Evolutionary conservation across 176 grass and related monocot species (phyloP), one percentile per base, ranked within the genome.

Genomic region (Aechmea fasciata): DNA sequence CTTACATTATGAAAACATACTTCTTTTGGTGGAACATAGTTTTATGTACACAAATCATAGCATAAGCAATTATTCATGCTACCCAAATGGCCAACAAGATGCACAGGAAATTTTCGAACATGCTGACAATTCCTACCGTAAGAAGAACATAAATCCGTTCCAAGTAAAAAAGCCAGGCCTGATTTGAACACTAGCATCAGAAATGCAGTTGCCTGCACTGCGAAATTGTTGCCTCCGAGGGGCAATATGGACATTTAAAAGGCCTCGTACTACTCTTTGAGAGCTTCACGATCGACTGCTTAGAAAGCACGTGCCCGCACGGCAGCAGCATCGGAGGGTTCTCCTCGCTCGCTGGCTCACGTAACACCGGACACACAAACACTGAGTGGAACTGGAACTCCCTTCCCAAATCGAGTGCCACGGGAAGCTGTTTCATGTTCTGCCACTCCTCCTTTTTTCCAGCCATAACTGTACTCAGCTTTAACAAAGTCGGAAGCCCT

Each of bases 271-370:
- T 99, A 67, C 78, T 90, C 72, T 93, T 93, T 0, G 89, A 92
- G n/a, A 99, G 75, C 69, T 93, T 93, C 71, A 78, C 76, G 66
- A 99, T 77, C 0, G 86, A 92, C 48, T 99, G 89, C 80, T 89
- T 90, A 2, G 89, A 93, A 50, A 99, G 77, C 0, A 90, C 89
- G 0, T 99, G 94, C 8, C 89, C 94, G 1, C 94, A 97, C 0
- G 94, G 94, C 89, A 99, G 93, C 74, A 92, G 69, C 89, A 99
- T 93, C 0, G 94, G 89, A 6, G 94, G 94, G 71, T 99, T 99
- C 63, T 99, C 94, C 1, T 99, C 89, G 0, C 79, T 87, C 9
- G 74, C 81, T 73, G 92, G 89, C 63, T 99, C 94, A 14, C 84
- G 79, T 9, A 93, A 82, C 65, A 92, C 94, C 0, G 94, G 94